These are phyloP conservation scores for Fomitiporia mediterranea DNA, from an alignment of 1,284 basidiomycete species.

Conservation along the genomic window DNA sequence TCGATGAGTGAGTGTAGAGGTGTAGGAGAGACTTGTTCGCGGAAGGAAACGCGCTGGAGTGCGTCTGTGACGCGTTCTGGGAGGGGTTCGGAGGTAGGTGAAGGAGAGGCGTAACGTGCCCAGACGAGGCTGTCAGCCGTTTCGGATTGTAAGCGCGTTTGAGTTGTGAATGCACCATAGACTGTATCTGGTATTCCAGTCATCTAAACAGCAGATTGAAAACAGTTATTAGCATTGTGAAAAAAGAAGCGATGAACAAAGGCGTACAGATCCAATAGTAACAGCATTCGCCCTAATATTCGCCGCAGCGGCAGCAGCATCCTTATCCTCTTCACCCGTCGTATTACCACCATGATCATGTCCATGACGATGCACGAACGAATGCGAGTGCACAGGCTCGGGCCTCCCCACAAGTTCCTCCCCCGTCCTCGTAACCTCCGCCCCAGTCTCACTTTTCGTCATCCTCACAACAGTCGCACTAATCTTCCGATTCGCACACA, in stretches of 20 bases:
- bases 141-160: constrained; percentile 40
- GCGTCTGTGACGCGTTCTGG: constrained; percentile 33
- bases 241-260: neutral
- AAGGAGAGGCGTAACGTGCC: constrained; percentile 18
- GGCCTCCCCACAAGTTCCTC: constrained; percentile 25
- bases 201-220: constrained; percentile 24
- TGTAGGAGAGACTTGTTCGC: constrained; percentile 43
- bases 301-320: constrained; percentile 27
- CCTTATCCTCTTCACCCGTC: constrained; percentile 21
- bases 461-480: constrained; percentile 60
- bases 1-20: constrained; percentile 51
- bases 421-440: constrained; percentile 18
- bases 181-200: constrained; percentile 40
- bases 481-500: constrained; percentile 47
- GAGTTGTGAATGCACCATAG: constrained; percentile 39
- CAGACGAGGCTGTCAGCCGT: constrained; percentile 24
- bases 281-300: constrained; percentile 33
- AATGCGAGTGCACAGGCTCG: neutral
- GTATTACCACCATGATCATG: neutral
- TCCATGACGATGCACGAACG: no score
- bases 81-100: constrained; percentile 24
- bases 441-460: constrained; percentile 39
- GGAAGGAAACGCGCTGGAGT: constrained; percentile 51
- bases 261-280: constrained; percentile 43
- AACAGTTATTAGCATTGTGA: neutral